phyloP scores from a whole-genome alignment of 2,329 filamentous ascomycete species.

The Fusarium sterilihyphosum region DNA sequence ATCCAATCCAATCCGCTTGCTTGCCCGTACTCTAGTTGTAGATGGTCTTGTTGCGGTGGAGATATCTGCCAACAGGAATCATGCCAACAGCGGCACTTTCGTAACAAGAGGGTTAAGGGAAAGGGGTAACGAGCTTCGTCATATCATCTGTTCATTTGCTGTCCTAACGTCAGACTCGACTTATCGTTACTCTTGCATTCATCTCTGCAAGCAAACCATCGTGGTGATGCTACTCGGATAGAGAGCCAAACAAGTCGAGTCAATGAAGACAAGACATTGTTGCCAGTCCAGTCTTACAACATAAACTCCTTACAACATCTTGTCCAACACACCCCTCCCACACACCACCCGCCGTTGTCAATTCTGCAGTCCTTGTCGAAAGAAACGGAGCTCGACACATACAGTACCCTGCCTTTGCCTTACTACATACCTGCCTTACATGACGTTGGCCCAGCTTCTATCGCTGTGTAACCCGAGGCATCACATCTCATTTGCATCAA shows the following conservation, averaged over 20 bases:
- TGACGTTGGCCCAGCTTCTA: conserved; percentile 29
- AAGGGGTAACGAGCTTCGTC: conserved; percentile 14
- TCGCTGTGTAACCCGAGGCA: conserved; percentile 30
- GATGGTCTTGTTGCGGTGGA: conserved; percentile 35
- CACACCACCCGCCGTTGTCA: conserved; percentile 5
- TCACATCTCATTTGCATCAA: conserved; percentile 34
- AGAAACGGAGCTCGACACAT: conserved; percentile 3
- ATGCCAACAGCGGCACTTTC: conserved; percentile 31
- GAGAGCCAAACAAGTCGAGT: conserved; percentile 9
- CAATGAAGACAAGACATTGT: not conserved
- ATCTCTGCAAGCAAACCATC: conserved; percentile 21
- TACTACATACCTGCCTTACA: conserved; percentile 19
- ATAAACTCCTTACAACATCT: conserved; percentile 33
- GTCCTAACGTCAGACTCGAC: not conserved
- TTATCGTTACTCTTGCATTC: not conserved
- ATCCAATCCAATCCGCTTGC: conserved; percentile 26
- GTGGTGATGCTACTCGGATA: conserved; percentile 30
- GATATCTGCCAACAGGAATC: conserved; percentile 29
- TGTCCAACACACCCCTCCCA: conserved; percentile 27
- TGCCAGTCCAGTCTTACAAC: conserved; percentile 16
- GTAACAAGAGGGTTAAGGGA: conserved; percentile 18
- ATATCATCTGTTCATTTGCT: conserved; percentile 17
- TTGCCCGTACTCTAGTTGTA: conserved; percentile 29
- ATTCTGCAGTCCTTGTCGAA: conserved; percentile 15
- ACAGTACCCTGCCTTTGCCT: not conserved